Conservation (phyloP, 768 basidiomycete genomes). For the Panaeolus papilionaceus region DNA sequence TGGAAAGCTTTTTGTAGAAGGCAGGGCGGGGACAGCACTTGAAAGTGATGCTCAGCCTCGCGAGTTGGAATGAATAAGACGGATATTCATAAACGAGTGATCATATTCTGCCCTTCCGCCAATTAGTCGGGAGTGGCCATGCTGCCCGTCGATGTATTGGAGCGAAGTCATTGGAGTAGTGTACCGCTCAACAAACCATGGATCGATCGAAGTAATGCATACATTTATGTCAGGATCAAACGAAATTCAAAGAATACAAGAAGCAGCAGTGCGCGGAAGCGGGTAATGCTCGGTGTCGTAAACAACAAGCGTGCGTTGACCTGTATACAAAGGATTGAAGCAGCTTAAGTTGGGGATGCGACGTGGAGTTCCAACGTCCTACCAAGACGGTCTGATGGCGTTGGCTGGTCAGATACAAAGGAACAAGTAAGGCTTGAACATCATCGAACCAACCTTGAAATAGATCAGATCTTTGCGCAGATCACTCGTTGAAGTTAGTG, state of each 20-base stretch:
- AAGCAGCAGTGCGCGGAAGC: neutral
- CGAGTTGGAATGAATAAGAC: neutral
- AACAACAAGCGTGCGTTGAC: neutral
- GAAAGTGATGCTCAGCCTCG: neutral
- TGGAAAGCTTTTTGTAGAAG: neutral
- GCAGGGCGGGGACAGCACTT: neutral
- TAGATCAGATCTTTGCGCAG: conserved; percentile 6
- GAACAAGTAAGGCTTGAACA: neutral
- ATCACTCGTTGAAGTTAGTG: conserved; percentile 1
- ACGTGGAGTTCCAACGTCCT: neutral
- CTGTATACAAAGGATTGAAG: neutral
- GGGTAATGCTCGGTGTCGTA: neutral
- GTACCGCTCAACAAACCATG: neutral
- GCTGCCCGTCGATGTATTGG: neutral
- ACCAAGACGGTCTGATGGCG: neutral
- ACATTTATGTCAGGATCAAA: neutral
- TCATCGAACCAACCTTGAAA: neutral
- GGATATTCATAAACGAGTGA: neutral
- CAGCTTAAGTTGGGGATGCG: neutral
- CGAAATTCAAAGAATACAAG: neutral
- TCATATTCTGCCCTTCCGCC: neutral
- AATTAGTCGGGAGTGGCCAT: neutral
- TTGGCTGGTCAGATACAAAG: neutral
- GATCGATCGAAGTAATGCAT: neutral
- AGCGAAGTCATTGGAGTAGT: neutral